phyloP scores from a whole-genome alignment of 1,139 yeast genomes.

The Suhomyces atakaporum region DNA sequence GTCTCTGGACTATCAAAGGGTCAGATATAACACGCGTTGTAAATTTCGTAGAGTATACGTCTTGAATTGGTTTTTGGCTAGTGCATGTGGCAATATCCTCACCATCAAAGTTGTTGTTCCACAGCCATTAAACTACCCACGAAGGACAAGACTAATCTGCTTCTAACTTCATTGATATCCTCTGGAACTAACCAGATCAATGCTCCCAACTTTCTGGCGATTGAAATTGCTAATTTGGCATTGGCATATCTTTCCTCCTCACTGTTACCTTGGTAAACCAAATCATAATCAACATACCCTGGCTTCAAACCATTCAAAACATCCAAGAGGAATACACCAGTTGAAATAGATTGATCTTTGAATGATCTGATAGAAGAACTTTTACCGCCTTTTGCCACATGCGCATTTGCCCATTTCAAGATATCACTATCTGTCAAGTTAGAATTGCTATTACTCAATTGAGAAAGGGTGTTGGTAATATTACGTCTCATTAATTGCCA shows the following conservation, averaged over 20 bases:
- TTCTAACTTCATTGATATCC: slow-evolving; percentile 93
- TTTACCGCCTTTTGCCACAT: slow-evolving; percentile 84
- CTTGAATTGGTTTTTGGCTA: too few relatives aligned
- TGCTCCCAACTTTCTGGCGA: slow-evolving; percentile 97
- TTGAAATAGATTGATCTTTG: slow-evolving; percentile 74
- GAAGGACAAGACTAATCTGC: slow-evolving; percentile 89
- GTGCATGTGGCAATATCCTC: too few relatives aligned
- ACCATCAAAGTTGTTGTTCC: slow-evolving; percentile 22
- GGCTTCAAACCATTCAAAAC: slow-evolving; percentile 92
- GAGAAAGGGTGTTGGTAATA: slow-evolving; percentile 78
- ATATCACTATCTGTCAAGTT: slow-evolving; percentile 78
- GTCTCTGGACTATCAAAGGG: too few relatives aligned
- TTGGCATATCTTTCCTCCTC: slow-evolving; percentile 91
- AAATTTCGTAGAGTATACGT: too few relatives aligned
- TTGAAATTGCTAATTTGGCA: slow-evolving; percentile 95
- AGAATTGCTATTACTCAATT: slow-evolving; percentile 63
- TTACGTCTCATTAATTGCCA: slow-evolving; percentile 99
- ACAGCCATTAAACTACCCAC: slow-evolving; percentile 88
- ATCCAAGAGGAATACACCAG: slow-evolving; percentile 82
- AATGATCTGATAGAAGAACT: slow-evolving; percentile 70
- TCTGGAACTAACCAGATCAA: slow-evolving; percentile 99
- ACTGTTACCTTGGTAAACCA: slow-evolving; percentile 74
- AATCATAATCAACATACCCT: slow-evolving; percentile 94
- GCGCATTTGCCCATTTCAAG: slow-evolving; percentile 89
- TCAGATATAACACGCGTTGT: too few relatives aligned